Evolutionary conservation across 2,329 filamentous ascomycete genomes (phyloP).

Genomic region (Elsinoe fawcettii): DNA sequence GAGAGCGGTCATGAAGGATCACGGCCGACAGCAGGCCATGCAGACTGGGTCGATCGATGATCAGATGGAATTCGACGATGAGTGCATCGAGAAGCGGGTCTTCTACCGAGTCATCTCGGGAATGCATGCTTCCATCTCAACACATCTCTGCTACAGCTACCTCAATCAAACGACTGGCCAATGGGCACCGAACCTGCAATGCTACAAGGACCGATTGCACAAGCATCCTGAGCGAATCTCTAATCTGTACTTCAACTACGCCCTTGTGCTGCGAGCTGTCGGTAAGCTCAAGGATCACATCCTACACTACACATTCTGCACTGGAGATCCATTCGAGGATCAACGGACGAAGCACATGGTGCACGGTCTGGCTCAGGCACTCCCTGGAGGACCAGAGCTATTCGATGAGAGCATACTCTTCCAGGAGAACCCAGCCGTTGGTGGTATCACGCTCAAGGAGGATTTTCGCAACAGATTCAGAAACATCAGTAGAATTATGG

Average conservation of each 20-base stretch:
- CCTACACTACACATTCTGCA: slow-evolving; percentile 81
- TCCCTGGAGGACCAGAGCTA: slow-evolving; percentile 62
- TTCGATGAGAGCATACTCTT: slow-evolving; percentile 98
- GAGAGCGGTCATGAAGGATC: slow-evolving; percentile 51
- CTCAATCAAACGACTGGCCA: slow-evolving; percentile 88
- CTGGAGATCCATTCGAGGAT: slow-evolving; percentile 74
- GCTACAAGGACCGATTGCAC: slow-evolving; percentile 82
- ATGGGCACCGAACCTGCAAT: slow-evolving; percentile 85
- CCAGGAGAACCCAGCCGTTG: slow-evolving; percentile 46
- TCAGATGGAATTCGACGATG: slow-evolving; percentile 71
- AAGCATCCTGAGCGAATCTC: slow-evolving; percentile 81
- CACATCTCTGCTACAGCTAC: slow-evolving; percentile 92
- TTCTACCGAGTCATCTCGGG: slow-evolving; percentile 93
- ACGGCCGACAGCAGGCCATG: slow-evolving; percentile 53
- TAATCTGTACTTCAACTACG: slow-evolving; percentile 99
- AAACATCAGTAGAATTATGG: slow-evolving; percentile 94
- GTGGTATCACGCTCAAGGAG: slow-evolving; percentile 70
- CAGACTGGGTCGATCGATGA: slow-evolving; percentile 45
- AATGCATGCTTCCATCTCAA: slow-evolving; percentile 97
- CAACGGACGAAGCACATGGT: slow-evolving; percentile 72
- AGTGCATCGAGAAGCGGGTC: slow-evolving; percentile 96
- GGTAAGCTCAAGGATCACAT: slow-evolving; percentile 82
- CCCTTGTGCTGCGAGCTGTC: slow-evolving; percentile 82
- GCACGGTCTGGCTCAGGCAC: slow-evolving; percentile 61
- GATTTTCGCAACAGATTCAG: slow-evolving; percentile 96